phyloP scores from a whole-genome alignment of 1,139 yeast species.

The Protomyces pachydermus region DNA sequence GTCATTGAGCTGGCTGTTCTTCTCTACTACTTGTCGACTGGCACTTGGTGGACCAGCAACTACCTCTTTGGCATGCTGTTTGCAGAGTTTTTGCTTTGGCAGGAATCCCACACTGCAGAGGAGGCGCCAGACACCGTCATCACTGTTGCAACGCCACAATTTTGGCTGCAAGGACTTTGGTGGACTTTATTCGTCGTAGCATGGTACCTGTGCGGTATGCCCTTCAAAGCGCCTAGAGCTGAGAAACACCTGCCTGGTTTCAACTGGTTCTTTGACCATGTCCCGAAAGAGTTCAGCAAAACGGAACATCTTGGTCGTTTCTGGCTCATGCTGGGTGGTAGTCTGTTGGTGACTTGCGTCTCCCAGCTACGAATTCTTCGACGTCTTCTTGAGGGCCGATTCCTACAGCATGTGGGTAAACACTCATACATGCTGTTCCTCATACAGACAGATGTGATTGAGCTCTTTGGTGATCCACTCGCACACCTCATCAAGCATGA shows the following conservation, averaged over 20 bases:
- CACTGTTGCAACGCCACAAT: too few species aligned
- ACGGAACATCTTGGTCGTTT: not conserved
- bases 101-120: too few species aligned
- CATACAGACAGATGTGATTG: conserved; percentile 7
- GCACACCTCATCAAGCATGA: not conserved
- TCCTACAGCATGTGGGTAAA: conserved; percentile 6
- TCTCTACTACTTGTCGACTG: not conserved
- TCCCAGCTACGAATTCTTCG: not conserved
- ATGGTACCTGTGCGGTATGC: too few species aligned
- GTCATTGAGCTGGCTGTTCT: not conserved
- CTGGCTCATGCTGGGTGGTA: not conserved
- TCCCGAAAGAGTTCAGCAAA: not conserved
- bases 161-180: too few species aligned
- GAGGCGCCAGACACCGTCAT: too few species aligned
- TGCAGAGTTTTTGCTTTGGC: not conserved
- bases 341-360: not conserved
- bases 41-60: not conserved
- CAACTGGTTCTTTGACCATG: not conserved
- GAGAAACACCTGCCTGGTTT: not conserved
- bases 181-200: too few species aligned
- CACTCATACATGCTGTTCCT: conserved; percentile 7
- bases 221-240: too few species aligned
- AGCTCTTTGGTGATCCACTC: conserved; percentile 4
- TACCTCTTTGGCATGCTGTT: not conserved
- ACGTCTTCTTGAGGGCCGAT: not conserved